Conservation (phyloP, 2,329 filamentous ascomycete genomes). For the Sclerotinia nivalis region DNA sequence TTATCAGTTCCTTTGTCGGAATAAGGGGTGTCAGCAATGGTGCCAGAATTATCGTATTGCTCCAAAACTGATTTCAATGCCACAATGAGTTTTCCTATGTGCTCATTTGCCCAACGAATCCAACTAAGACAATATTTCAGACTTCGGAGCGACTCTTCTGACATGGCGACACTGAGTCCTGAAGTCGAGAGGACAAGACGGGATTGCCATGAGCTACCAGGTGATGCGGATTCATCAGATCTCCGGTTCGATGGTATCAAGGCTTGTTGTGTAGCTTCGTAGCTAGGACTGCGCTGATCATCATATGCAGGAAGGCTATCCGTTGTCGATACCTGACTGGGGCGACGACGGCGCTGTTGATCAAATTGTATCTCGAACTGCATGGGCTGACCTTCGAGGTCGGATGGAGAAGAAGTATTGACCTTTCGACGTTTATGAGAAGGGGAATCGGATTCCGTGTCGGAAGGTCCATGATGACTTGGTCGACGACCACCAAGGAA, state of each 20-base stretch:
- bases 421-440: conserved; percentile 62
- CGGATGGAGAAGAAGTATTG: conserved; percentile 45
- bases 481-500: conserved; percentile 62
- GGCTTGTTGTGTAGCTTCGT: conserved; percentile 59
- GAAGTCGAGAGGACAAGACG: conserved; percentile 88
- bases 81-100: conserved; percentile 73
- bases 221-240: conserved; percentile 35
- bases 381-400: conserved; percentile 33
- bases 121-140: conserved; percentile 82
- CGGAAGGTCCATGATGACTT: conserved; percentile 42
- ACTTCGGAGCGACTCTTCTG: conserved; percentile 79
- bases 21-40: conserved; percentile 27
- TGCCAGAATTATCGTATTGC: conserved; percentile 65
- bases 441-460: conserved; percentile 49
- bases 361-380: conserved; percentile 39
- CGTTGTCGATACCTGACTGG: conserved; percentile 48
- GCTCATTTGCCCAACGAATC: conserved; percentile 78
- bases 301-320: conserved; percentile 85
- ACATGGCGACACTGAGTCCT: conserved; percentile 87
- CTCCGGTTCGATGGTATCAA: conserved; percentile 39
- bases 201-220: conserved; percentile 66
- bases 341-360: conserved; percentile 36
- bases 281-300: conserved; percentile 71
- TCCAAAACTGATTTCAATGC: conserved; percentile 75
- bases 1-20: conserved; percentile 28